A percentile compares a stretch with the other conserved stretches of the same genome.
Conservation (phyloP, 495 filamentous ascomycete species). For the Mytilinidion resinicola region DNA sequence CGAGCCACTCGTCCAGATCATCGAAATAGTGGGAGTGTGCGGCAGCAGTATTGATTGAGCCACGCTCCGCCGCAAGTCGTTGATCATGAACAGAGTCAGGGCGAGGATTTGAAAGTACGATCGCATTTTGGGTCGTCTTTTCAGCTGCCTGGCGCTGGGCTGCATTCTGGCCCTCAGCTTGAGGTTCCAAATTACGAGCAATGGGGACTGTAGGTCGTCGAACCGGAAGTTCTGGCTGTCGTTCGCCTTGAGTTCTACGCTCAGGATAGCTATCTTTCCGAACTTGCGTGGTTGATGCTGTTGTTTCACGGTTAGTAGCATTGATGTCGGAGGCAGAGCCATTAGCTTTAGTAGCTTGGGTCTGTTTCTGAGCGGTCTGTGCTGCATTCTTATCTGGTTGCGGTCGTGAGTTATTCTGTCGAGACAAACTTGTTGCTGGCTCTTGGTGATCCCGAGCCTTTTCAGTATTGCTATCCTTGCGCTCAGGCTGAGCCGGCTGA, state of each 20-base stretch:
- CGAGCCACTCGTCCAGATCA: constrained; percentile 56
- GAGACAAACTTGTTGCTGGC: neutral
- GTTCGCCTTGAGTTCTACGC: neutral
- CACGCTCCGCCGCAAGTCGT: neutral
- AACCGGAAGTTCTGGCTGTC: neutral
- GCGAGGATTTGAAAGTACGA: too few species aligned
- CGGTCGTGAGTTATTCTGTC: neutral
- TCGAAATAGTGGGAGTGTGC: constrained; percentile 23
- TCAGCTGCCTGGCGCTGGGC: too few species aligned
- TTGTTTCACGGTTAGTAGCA: neutral
- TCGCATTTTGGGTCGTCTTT: too few species aligned
- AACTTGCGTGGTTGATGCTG: neutral
- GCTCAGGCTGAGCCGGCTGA: too few species aligned
- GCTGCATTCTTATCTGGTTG: neutral
- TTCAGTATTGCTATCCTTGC: neutral
- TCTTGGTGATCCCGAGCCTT: neutral
- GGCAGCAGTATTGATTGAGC: neutral
- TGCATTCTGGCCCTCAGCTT: too few species aligned
- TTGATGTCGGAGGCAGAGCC: neutral
- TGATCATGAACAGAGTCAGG: neutral
- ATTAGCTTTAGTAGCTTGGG: too few species aligned
- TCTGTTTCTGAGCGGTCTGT: neutral
- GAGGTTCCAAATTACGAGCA: too few species aligned
- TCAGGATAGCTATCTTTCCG: neutral
- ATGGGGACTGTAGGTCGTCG: neutral